phyloP scores from a whole-genome alignment of 352 stramenopile genomes.

The Pythium scleroteichum region DNA sequence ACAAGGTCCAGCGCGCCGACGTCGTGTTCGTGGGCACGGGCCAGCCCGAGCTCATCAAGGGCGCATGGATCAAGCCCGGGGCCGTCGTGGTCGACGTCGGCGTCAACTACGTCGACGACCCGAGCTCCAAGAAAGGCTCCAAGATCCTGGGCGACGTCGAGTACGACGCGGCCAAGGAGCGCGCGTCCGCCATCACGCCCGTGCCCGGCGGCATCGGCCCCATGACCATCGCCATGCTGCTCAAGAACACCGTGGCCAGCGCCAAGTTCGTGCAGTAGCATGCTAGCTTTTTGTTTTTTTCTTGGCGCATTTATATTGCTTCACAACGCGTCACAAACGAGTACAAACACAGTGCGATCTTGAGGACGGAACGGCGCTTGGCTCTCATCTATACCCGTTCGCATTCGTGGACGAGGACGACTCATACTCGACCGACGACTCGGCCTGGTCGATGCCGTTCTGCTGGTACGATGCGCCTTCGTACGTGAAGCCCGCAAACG shows the following conservation, averaged over 20 bases:
- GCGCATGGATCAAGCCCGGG: constrained; percentile 96
- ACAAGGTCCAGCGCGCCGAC: constrained; percentile 86
- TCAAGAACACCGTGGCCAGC: constrained; percentile 81
- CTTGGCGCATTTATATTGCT: too few relatives aligned
- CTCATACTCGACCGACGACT: constrained; percentile 19
- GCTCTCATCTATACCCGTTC: constrained; percentile 27
- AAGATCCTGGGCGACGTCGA: constrained; percentile 97
- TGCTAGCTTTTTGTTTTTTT: background rate
- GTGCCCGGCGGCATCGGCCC: constrained; percentile 97
- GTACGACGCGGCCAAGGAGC: constrained; percentile 84
- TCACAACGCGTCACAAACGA: too few relatives aligned
- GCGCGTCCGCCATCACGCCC: constrained; percentile 95
- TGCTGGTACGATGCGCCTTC: constrained; percentile 53
- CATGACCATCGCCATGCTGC: constrained; percentile 97
- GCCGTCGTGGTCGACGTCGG: constrained; percentile 98
- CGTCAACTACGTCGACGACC: constrained; percentile 97
- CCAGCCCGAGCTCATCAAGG: constrained; percentile 93
- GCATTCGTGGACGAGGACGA: constrained; percentile 14
- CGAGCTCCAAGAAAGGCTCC: constrained; percentile 77
- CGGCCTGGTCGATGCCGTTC: constrained; percentile 21
- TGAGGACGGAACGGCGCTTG: background rate
- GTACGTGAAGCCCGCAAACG: constrained; percentile 84
- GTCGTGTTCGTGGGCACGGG: constrained; percentile 97
- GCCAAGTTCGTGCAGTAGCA: constrained; percentile 42
- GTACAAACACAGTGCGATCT: background rate